phyloP scores from a whole-genome alignment of 1,284 basidiomycete genomes.

The Peniophora sp. region DNA sequence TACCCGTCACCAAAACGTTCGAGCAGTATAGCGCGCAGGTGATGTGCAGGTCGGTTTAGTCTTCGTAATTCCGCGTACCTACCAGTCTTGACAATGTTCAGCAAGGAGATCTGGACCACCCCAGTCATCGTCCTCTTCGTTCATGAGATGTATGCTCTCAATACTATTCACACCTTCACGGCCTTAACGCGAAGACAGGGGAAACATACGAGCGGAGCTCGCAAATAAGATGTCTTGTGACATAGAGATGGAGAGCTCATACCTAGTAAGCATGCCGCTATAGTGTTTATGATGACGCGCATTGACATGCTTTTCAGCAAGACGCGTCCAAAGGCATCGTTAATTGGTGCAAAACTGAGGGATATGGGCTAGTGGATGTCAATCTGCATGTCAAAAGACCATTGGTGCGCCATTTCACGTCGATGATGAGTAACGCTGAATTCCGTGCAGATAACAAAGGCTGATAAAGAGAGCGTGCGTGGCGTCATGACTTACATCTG shows the following conservation, averaged over 20 bases:
- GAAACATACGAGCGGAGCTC: constrained; percentile 78
- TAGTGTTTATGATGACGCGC: neutral
- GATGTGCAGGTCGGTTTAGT: constrained; percentile 67
- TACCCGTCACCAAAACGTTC: constrained; percentile 65
- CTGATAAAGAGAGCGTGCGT: constrained; percentile 35
- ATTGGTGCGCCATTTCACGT: constrained; percentile 24
- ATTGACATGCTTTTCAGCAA: constrained; percentile 41
- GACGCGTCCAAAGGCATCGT: constrained; percentile 81
- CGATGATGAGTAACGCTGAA: neutral
- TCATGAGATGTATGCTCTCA: constrained; percentile 73
- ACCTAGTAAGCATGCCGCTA: constrained; percentile 47
- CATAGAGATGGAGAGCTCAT: constrained; percentile 71
- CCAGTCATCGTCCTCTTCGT: constrained; percentile 74
- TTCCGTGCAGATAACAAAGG: neutral
- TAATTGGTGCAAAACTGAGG: constrained; percentile 60
- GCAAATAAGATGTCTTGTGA: constrained; percentile 68
- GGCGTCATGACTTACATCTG: constrained; percentile 80
- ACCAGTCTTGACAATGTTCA: constrained; percentile 1
- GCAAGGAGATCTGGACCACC: constrained; percentile 60
- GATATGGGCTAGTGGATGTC: constrained; percentile 79
- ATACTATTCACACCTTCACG: neutral
- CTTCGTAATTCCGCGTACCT: neutral
- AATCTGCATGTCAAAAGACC: constrained; percentile 75
- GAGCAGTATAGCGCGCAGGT: constrained; percentile 72
- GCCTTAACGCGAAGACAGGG: constrained; percentile 37